Conservation (phyloP, 345 rosid species). For the Populus tremula region DNA sequence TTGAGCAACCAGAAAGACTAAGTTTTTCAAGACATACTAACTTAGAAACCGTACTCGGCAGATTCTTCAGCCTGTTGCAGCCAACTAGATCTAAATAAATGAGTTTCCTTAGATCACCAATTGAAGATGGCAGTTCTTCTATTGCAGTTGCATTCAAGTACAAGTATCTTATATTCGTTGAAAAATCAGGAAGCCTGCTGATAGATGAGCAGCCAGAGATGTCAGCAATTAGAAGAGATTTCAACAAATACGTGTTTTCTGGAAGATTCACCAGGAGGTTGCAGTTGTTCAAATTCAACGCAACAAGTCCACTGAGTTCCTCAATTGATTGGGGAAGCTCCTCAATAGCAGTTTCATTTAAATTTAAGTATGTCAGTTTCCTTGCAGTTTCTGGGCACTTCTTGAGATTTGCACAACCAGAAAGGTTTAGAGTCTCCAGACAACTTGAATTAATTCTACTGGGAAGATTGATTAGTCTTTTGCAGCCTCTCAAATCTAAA, state of each 20-base stretch:
- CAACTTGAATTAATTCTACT: not conserved
- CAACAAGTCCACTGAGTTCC: not conserved
- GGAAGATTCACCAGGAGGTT: not conserved
- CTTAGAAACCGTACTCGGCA: too few relatives aligned
- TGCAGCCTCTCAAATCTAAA: not conserved
- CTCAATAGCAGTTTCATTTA: not conserved
- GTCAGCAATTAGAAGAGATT: not conserved
- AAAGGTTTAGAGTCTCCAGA: conserved; percentile 11
- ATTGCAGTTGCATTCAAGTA: not conserved
- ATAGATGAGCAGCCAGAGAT: conserved; percentile 1
- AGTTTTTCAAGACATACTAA: too few relatives aligned
- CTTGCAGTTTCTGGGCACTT: not conserved
- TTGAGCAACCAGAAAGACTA: too few relatives aligned
- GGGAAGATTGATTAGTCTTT: not conserved
- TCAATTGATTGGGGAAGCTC: conserved; percentile 10
- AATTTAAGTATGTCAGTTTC: conserved; percentile 2
- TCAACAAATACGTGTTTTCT: not conserved
- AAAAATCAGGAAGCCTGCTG: not conserved
- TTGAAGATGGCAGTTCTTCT: too few relatives aligned
- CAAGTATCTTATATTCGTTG: not conserved
- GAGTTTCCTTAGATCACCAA: too few relatives aligned
- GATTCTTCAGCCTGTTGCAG: too few relatives aligned
- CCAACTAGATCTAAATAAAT: too few relatives aligned
- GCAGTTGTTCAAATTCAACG: conserved; percentile 1
- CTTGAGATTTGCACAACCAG: conserved; percentile 5